A percentile compares a stretch with the other conserved stretches of the same genome.
These are phyloP conservation scores for Patellaria atrata DNA, from an alignment of 495 filamentous ascomycete genomes.

Conservation along the genomic window DNA sequence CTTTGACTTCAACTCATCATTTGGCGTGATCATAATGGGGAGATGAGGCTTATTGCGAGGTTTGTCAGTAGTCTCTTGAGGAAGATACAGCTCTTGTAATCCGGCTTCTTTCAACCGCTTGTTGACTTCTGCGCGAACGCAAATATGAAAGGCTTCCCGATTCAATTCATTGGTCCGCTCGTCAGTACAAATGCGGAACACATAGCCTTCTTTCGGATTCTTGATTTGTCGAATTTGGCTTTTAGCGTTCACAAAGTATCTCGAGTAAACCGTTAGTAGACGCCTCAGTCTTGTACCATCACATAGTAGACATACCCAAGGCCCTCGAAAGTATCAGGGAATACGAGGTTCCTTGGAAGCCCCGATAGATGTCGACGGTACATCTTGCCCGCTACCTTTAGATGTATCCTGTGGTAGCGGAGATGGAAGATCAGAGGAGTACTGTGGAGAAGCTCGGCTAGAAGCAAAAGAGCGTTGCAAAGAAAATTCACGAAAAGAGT, in stretches of 20 bases:
- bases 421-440: too few relatives aligned
- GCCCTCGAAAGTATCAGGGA: slow-evolving; percentile 43
- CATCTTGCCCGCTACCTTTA: too few relatives aligned
- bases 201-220: slow-evolving; percentile 51
- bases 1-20: slow-evolving; percentile 37
- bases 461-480: too few relatives aligned
- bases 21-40: slow-evolving; percentile 47
- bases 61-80: slow-evolving; percentile 30
- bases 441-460: too few relatives aligned
- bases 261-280: slow-evolving; percentile 1
- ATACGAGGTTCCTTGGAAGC: slow-evolving; percentile 58
- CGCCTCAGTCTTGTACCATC: neutral
- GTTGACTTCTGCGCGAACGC: slow-evolving; percentile 43
- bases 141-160: slow-evolving; percentile 52
- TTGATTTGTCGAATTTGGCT: slow-evolving; percentile 57
- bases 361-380: too few relatives aligned
- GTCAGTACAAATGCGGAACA: slow-evolving; percentile 57
- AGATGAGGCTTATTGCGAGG: slow-evolving; percentile 38
- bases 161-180: slow-evolving; percentile 55
- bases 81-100: slow-evolving; percentile 44
- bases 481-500: too few relatives aligned
- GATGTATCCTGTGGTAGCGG: too few relatives aligned
- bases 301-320: slow-evolving; percentile 46
- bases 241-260: slow-evolving; percentile 34
- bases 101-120: slow-evolving; percentile 44